A percentile compares a stretch with the other conserved stretches of the same genome.
Evolutionary conservation across 2,329 filamentous ascomycete species (phyloP).

Genomic region (Domatiomyces globalis): DNA sequence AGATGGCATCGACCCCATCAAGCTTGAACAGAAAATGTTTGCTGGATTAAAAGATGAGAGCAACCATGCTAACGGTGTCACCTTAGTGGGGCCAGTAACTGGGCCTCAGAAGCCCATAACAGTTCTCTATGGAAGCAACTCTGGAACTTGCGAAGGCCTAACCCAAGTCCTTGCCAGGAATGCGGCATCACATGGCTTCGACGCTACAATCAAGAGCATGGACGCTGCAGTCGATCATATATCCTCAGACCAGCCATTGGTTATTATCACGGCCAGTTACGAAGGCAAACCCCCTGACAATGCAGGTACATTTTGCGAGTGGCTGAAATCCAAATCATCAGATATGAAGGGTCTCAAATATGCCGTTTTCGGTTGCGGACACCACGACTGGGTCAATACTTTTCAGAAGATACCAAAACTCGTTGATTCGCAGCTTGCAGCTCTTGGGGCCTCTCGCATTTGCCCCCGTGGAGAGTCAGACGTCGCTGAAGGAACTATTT

Average conservation of each 20-base stretch:
- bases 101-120: conserved; percentile 35
- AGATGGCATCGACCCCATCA: conserved; percentile 32
- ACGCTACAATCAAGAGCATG: conserved; percentile 41
- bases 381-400: conserved; percentile 40
- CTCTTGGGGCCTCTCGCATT: conserved; percentile 37
- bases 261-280: conserved; percentile 58
- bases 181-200: conserved; percentile 46
- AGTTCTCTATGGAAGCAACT: conserved; percentile 62
- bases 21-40: conserved; percentile 27
- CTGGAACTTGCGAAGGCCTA: conserved; percentile 58
- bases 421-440: conserved; percentile 41
- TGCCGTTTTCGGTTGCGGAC: conserved; percentile 57
- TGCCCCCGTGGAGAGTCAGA: conserved; percentile 37
- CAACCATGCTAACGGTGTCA: neutral
- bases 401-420: conserved; percentile 55
- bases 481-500: conserved; percentile 50
- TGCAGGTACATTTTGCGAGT: conserved; percentile 52
- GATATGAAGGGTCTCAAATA: conserved; percentile 46
- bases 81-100: neutral
- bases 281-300: conserved; percentile 64
- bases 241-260: conserved; percentile 45
- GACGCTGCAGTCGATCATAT: conserved; percentile 49
- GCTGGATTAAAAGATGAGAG: conserved; percentile 6
- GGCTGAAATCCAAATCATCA: conserved; percentile 44
- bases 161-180: conserved; percentile 49